phyloP scores from a whole-genome alignment of 257 asterid species.

The Solanum pimpinellifolium region DNA sequence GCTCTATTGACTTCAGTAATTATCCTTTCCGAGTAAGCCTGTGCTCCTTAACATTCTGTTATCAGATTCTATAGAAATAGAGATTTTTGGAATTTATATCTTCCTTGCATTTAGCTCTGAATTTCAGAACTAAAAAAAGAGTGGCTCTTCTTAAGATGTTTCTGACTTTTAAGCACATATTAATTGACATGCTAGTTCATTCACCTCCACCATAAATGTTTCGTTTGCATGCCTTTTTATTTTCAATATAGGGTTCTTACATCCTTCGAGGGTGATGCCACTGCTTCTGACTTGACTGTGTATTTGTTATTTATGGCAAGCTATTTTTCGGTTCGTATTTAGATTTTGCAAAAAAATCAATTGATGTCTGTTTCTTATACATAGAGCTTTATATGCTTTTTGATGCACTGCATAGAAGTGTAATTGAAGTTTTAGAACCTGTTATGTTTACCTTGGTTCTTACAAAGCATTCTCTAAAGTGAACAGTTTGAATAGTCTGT shows the following conservation, averaged over 20 bases:
- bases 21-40: conserved; percentile 82
- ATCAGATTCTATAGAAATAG: not conserved
- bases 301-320: not conserved
- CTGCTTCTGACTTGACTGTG: not conserved
- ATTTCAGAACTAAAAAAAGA: not conserved
- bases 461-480: not conserved
- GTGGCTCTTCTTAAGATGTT: not conserved
- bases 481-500: not conserved
- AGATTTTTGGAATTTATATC: not conserved
- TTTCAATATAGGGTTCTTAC: not conserved
- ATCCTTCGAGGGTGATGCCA: not conserved
- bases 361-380: not conserved
- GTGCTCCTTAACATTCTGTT: not conserved
- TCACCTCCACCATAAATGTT: not conserved
- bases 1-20: conserved; percentile 74
- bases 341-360: not conserved
- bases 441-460: not conserved
- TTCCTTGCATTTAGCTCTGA: not conserved
- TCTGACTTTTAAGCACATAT: not conserved
- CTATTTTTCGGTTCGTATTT: not conserved
- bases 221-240: not conserved
- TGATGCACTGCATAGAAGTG: not conserved
- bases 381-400: not conserved
- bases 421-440: not conserved
- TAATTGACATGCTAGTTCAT: not conserved